Evolutionary conservation across 2,329 filamentous ascomycete species (phyloP), one percentile per base, ranked within the genome.

Genomic region (Fusarium sulawesiense): DNA sequence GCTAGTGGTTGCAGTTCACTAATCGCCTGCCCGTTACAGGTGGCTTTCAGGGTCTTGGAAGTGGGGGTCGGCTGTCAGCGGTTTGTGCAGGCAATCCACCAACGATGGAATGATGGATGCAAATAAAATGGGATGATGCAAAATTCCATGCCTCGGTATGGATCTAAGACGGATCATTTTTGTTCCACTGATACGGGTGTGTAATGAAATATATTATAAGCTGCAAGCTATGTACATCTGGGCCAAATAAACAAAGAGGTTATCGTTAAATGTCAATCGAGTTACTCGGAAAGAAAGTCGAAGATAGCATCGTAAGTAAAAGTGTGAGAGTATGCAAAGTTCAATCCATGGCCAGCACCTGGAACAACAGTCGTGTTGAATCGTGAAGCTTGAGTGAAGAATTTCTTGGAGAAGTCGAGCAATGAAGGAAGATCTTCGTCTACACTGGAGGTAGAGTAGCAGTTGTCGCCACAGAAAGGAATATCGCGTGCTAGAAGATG

Each of bases 381-480:
- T 1, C 77, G 76, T 1, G 74, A 81, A 1, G 85, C 81, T 16
- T 84, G 79, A 3, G 80, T 79, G 70, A 88, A 87, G 30, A 78
- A 78, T 45, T 66, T 53, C 53, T 71, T 75, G 0, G 83, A 84
- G 23, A 76, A 75, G 13, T 80, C 83, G 2, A 85, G 83, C 45
- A 88, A 68, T 29, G 79, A 72, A 7, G 73, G 82, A 29, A 80
- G 83, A 2, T 77, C 70, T 56, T 78, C 69, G 9, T 78, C 71
- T 2, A 81, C 76, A 42, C 76, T 69, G 16, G 78, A 80, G 0
- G 83, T 86, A 21, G 77, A 80, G 5, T 80, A 73, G 78, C 88
- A 91, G 76, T 91, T 85, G 27, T 88, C 87, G 6, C 88, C 89
- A 63, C 89, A 91, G 76, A 88, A 91, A 8, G 86, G 84, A 13